phyloP scores from a whole-genome alignment of 2,329 filamentous ascomycete species.

The Calonectria naviculata region DNA sequence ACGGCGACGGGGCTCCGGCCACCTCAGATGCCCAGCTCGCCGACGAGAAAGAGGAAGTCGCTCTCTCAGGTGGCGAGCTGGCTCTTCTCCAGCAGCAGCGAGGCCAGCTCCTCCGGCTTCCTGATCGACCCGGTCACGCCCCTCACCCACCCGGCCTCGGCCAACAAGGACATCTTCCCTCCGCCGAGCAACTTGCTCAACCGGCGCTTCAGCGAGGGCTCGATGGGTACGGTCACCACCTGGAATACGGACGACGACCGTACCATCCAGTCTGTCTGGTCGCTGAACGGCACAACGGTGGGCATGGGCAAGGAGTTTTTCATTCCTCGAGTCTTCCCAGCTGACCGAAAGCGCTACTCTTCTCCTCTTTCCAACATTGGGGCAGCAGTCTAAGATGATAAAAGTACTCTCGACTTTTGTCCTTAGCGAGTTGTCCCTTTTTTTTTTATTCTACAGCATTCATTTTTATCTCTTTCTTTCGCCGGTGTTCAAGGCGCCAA shows the following conservation, averaged over 20 bases:
- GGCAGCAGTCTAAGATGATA: not conserved
- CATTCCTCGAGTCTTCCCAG: not conserved
- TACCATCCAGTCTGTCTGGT: not conserved
- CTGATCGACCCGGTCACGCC: not conserved
- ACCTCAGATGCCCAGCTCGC: not conserved
- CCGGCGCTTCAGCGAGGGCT: not conserved
- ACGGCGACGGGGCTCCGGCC: not conserved
- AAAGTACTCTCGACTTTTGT: not conserved
- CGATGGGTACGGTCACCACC: not conserved
- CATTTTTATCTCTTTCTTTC: not conserved
- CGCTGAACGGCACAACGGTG: not conserved
- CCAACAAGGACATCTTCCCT: not conserved
- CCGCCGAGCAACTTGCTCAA: not conserved
- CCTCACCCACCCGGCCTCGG: not conserved
- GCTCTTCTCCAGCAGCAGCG: not conserved
- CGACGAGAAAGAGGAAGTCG: not conserved
- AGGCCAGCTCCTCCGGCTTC: not conserved
- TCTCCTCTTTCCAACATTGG: not conserved
- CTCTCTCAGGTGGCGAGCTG: not conserved
- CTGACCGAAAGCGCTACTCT: not conserved
- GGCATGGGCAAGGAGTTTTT: not conserved
- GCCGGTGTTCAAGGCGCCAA: not conserved
- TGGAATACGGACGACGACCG: not conserved
- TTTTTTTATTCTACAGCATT: not conserved
- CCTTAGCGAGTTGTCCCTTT: not conserved